Evolutionary conservation across 2,329 filamentous ascomycete species (phyloP), one percentile per base, ranked within the genome.

Genomic region (Pezicula rhizophila): DNA sequence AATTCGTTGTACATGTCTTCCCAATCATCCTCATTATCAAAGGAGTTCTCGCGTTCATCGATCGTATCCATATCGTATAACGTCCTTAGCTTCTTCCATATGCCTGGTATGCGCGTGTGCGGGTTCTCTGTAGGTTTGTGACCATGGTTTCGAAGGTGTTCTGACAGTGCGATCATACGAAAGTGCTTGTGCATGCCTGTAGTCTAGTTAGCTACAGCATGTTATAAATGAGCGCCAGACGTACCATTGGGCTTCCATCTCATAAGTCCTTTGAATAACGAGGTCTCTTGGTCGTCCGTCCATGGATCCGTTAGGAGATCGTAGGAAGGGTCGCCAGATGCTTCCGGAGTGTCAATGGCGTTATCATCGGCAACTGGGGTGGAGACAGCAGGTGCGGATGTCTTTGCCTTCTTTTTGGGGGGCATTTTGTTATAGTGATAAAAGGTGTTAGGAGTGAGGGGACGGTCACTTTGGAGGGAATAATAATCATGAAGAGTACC

Each of bases 211-310:
- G 40, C 31, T 44, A 40, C 37, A 14, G 35, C 43, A 15, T 23
- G 18, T 55, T 31, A 49, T 51, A 37, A 43, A 20, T 14, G 15
- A 47, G 5, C 17, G 45, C n/a, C 17, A 5, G 15, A 25, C 68
- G 57, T 64, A 89, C 90, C 92, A 37, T 92, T 92, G n/a, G 93
- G 93, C 66, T 99, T 99, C 86, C 88, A 96, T 64, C 84, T 80
- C 56, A 97, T 91, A 57, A 97, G 85, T 46, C 84, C 89, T 65
- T 96, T 96, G 71, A 96, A 89, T 1, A 99, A 76, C 37, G 89
- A 91, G 1, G 89, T 90, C 57, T 95, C 86, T 68, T 99, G 93
- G 63, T 96, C 92, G 61, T 96, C 91, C 4, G 90, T 96, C 93
- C 93, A 99, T 23, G 84, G 80, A 56, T 92, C 88, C 49, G 81